These are phyloP conservation scores for Letharia lupina DNA, from an alignment of 495 filamentous ascomycete species.

Conservation along the genomic window DNA sequence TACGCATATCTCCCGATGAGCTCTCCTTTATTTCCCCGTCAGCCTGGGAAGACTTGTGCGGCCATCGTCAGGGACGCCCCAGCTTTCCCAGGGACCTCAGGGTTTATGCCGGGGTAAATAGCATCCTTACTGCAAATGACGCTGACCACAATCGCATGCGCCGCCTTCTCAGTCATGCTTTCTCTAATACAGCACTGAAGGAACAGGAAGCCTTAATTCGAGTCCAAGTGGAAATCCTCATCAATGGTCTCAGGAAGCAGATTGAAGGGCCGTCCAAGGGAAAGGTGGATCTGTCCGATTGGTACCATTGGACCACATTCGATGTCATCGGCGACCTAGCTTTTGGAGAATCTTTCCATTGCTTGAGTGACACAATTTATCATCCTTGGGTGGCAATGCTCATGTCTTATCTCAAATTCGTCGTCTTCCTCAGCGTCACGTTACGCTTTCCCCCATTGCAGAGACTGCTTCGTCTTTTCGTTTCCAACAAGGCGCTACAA, in stretches of 20 bases:
- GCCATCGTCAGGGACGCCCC: neutral
- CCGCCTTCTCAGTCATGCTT: neutral
- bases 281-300: neutral
- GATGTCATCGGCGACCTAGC: neutral
- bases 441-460: neutral
- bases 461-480: neutral
- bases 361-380: neutral
- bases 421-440: neutral
- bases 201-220: neutral
- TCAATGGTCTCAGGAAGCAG: neutral
- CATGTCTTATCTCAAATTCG: neutral
- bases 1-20: neutral
- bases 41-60: neutral
- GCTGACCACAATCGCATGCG: neutral
- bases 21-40: neutral
- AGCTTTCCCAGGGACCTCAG: neutral
- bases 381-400: neutral
- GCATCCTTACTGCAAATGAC: neutral
- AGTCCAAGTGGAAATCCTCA: neutral
- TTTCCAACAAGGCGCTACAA: neutral
- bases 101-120: neutral
- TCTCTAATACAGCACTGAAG: neutral
- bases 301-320: neutral
- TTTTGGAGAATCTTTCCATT: neutral
- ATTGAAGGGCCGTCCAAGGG: neutral